These are phyloP conservation scores for Phycomyces nitens DNA, from an alignment of 192 early-diverging fungal species.

Conservation along the genomic window DNA sequence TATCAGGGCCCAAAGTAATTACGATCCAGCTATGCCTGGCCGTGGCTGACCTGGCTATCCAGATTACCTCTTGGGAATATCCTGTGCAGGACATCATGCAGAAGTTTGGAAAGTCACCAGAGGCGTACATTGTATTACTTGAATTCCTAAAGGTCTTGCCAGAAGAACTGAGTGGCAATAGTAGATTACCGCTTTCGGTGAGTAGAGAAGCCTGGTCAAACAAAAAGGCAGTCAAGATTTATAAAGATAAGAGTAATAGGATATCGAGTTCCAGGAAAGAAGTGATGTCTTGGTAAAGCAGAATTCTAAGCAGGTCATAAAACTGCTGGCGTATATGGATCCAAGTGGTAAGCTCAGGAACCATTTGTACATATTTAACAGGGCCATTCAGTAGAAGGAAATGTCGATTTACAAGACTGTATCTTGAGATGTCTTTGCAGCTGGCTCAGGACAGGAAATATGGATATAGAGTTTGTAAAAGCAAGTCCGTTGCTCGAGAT, in stretches of 20 bases:
- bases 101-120: conserved; percentile 57
- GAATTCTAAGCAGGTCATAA: conserved; percentile 65
- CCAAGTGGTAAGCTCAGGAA: conserved; percentile 39
- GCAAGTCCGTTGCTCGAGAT: conserved; percentile 62
- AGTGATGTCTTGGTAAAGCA: conserved; percentile 57
- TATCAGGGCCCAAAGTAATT: conserved; percentile 57
- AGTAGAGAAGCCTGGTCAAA: conserved; percentile 24
- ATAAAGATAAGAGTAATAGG: conserved; percentile 29
- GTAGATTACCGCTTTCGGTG: conserved; percentile 57
- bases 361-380: background rate
- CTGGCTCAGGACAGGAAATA: conserved; percentile 81
- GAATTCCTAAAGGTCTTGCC: conserved; percentile 83
- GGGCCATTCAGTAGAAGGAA: conserved; percentile 32
- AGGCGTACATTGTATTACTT: conserved; percentile 60
- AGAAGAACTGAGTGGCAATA: conserved; percentile 72
- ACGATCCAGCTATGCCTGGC: conserved; percentile 76
- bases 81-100: conserved; percentile 71
- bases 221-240: background rate
- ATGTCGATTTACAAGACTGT: conserved; percentile 55
- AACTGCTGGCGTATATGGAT: conserved; percentile 62
- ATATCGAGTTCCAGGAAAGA: conserved; percentile 55
- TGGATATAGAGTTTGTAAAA: conserved; percentile 56
- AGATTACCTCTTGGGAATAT: conserved; percentile 74
- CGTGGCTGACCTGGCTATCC: conserved; percentile 78
- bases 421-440: conserved; percentile 69